A percentile compares a stretch with the other conserved stretches of the same genome.
Conservation (phyloP, 257 asterid species). For the Coffea canephora region DNA sequence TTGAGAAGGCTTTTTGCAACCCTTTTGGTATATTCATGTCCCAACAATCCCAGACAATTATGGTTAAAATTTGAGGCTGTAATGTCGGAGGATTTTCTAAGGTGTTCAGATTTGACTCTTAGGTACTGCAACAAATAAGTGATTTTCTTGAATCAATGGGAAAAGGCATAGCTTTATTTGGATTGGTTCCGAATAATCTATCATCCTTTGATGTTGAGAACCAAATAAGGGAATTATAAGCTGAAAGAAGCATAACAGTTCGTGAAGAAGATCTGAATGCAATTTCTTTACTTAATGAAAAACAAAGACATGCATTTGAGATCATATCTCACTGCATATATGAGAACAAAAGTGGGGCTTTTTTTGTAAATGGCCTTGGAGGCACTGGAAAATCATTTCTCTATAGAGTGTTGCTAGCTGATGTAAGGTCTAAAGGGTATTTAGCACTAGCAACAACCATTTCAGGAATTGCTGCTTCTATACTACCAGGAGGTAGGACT, state of each 20-base stretch:
- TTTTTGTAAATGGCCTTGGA: constrained; percentile 1
- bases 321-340: background rate
- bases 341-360: background rate
- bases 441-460: constrained; percentile 3
- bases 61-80: background rate
- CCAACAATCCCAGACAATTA: background rate
- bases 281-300: background rate
- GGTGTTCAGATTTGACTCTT: background rate
- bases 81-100: background rate
- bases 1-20: background rate
- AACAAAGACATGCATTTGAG: background rate
- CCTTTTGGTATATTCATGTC: background rate
- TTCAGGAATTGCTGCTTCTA: background rate
- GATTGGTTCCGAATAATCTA: background rate
- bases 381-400: constrained; percentile 1
- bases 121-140: background rate
- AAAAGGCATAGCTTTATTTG: background rate
- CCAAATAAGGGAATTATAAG: no score
- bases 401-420: background rate
- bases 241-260: background rate
- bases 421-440: background rate
- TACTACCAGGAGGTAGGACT: background rate
- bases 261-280: background rate
- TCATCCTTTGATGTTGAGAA: background rate
- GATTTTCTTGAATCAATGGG: background rate